Conservation (phyloP, 495 filamentous ascomycete species). For the Lasiosphaeria hispida region DNA sequence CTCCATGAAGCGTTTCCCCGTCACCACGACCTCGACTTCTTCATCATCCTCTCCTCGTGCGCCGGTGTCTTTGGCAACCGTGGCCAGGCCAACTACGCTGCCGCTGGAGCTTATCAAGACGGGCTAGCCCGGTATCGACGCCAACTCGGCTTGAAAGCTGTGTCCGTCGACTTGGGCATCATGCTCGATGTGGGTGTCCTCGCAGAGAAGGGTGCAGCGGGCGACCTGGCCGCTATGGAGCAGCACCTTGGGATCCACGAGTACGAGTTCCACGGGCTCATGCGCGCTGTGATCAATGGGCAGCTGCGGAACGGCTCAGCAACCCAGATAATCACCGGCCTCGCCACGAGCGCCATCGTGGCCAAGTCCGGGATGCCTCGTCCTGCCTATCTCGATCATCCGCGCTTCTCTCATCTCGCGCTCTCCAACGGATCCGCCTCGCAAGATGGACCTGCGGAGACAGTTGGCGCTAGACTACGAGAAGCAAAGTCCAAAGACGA, state of each 20-base stretch:
- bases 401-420: background rate
- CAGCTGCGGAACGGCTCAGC: background rate
- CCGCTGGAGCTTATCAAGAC: conserved; percentile 57
- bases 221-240: conserved; percentile 17
- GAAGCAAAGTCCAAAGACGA: background rate
- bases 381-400: too few species aligned
- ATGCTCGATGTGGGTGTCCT: conserved; percentile 37
- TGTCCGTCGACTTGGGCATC: conserved; percentile 49
- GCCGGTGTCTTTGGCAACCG: conserved; percentile 48
- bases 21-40: conserved; percentile 57
- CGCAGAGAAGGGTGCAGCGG: conserved; percentile 24
- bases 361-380: conserved; percentile 1
- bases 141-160: conserved; percentile 32
- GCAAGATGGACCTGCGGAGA: conserved; percentile 5
- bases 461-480: background rate
- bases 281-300: background rate
- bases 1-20: conserved; percentile 23
- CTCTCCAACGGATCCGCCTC: background rate
- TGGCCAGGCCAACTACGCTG: conserved; percentile 56
- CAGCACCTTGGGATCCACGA: conserved; percentile 26
- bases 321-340: conserved; percentile 26
- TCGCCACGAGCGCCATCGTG: conserved; percentile 46
- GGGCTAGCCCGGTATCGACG: conserved; percentile 41
- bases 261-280: conserved; percentile 31
- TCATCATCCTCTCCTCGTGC: conserved; percentile 57